Evolutionary conservation across 805 yeast genomes (phyloP).

Genomic region (Metschnikowia colocasiae): DNA sequence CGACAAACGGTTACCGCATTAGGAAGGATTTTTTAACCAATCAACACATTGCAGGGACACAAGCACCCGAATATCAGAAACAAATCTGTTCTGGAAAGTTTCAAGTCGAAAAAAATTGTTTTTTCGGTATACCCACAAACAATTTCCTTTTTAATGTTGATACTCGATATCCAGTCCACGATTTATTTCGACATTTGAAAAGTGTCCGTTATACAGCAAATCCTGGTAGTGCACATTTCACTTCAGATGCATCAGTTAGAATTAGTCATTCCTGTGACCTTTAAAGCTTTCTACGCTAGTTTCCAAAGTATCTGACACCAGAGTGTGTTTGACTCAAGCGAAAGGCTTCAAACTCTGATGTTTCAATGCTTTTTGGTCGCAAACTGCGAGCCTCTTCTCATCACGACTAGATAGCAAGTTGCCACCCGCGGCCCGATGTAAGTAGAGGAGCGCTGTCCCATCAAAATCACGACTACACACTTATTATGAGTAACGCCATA

Average conservation of each 20-base stretch:
- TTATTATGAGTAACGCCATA: background rate
- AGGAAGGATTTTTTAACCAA: slow-evolving; percentile 15
- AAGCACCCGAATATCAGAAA: background rate
- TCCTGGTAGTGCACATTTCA: background rate
- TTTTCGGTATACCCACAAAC: background rate
- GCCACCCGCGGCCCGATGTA: background rate
- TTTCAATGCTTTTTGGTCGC: background rate
- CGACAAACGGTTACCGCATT: slow-evolving; percentile 18
- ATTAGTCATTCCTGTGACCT: background rate
- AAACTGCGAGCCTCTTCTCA: background rate
- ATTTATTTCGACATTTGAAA: background rate
- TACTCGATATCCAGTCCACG: background rate
- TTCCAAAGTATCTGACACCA: background rate
- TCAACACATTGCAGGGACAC: slow-evolving; percentile 1
- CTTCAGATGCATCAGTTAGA: background rate
- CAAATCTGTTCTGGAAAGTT: background rate
- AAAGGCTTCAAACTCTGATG: background rate
- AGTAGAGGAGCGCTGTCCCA: background rate
- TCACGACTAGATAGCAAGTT: background rate
- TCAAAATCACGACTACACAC: background rate
- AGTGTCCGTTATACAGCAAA: background rate
- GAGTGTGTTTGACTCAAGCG: background rate
- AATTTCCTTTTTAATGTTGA: background rate
- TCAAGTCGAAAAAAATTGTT: background rate
- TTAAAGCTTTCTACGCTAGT: background rate